Percentiles rank a stretch among this genome's conserved stretches.
These are phyloP conservation scores for Fusarium sp. DNA, from an alignment of 2,329 filamentous ascomycete species.

Conservation along the genomic window DNA sequence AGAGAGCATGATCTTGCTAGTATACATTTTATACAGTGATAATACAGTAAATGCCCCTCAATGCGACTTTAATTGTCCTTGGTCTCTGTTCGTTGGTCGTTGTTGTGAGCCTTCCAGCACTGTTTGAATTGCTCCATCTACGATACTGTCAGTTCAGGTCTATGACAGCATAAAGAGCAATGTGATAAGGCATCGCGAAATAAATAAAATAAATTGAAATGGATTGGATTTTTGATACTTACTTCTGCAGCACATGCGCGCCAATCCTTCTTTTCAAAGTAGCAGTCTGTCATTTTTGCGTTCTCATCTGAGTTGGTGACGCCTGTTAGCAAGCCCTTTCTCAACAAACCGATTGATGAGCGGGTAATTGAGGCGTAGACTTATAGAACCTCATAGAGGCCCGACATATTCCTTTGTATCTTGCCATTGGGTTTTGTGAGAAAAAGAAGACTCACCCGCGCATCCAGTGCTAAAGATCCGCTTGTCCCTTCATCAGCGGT, in stretches of 20 bases:
- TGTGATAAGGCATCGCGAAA: background rate
- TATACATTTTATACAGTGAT: background rate
- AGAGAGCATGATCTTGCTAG: background rate
- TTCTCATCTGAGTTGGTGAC: slow-evolving; percentile 75
- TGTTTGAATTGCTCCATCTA: slow-evolving; percentile 90
- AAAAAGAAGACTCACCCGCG: slow-evolving; percentile 67
- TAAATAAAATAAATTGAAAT: fast-evolving
- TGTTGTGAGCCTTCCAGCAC: slow-evolving; percentile 92
- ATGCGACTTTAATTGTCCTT: slow-evolving; percentile 65
- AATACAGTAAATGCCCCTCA: background rate
- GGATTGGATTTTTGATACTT: slow-evolving; percentile 48
- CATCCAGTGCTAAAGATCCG: slow-evolving; percentile 97
- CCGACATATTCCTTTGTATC: background rate
- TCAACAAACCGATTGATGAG: slow-evolving; percentile 21
- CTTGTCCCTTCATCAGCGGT: slow-evolving; percentile 77
- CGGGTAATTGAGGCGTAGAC: background rate
- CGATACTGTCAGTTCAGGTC: slow-evolving; percentile 18
- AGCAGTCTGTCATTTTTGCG: slow-evolving; percentile 90
- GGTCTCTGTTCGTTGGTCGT: slow-evolving; percentile 81
- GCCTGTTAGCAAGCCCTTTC: slow-evolving; percentile 3
- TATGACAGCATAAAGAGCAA: background rate
- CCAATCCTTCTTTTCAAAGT: slow-evolving; percentile 97
- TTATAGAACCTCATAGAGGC: background rate
- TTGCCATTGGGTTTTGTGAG: background rate
- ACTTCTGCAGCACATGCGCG: slow-evolving; percentile 88